Conservation (phyloP, 164 flowering plant genomes). For the Kalanchoe fedtschenkoi region DNA sequence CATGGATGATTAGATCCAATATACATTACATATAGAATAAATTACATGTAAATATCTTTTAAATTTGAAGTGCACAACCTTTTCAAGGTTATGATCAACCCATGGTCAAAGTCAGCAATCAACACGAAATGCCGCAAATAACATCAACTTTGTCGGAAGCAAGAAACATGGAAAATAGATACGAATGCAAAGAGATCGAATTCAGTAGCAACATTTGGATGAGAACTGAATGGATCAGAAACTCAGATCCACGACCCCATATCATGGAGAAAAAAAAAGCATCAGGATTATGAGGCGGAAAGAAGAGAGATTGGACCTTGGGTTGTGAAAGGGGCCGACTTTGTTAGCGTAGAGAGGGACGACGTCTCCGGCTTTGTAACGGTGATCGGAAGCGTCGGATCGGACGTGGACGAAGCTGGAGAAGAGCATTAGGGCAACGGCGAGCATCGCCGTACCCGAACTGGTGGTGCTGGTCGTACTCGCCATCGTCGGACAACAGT, state of each 20-base stretch:
- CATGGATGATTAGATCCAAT: background rate
- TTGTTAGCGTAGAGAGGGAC: slow-evolving; percentile 29
- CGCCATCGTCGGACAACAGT: background rate
- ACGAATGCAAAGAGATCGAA: background rate
- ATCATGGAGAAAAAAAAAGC: background rate
- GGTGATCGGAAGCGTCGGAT: slow-evolving; percentile 24
- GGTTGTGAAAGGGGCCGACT: slow-evolving; percentile 32
- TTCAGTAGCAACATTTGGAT: background rate
- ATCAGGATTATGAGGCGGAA: background rate
- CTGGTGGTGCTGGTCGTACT: background rate
- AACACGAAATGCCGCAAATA: background rate
- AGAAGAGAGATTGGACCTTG: slow-evolving; percentile 14
- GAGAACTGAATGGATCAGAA: background rate
- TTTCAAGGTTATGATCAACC: background rate
- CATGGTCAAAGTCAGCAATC: background rate
- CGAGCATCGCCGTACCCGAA: slow-evolving; percentile 10
- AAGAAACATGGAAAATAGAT: background rate
- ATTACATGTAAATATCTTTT: background rate
- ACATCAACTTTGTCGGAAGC: background rate
- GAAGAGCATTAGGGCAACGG: slow-evolving; percentile 7
- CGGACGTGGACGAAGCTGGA: slow-evolving; percentile 5
- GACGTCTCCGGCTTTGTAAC: slow-evolving; percentile 19
- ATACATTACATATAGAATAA: background rate
- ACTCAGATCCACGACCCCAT: background rate
- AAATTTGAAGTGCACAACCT: background rate